phyloP scores from a whole-genome alignment of 176 grass and related monocot species.

The Zoysia pacifica region DNA sequence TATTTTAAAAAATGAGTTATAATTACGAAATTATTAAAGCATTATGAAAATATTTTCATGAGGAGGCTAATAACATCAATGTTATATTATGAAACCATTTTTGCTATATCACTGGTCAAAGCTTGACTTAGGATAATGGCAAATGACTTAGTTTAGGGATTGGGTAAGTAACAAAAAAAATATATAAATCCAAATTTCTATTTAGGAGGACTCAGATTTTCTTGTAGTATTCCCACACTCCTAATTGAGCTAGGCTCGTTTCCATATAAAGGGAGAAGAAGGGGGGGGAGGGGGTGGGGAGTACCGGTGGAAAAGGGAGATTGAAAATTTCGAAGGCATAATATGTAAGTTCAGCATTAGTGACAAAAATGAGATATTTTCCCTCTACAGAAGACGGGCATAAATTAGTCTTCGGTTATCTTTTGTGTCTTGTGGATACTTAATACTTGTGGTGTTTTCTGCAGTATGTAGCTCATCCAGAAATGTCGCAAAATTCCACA shows the following conservation, averaged over 20 bases:
- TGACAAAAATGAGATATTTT: not conserved
- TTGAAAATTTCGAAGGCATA: not conserved
- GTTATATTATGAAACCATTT: no score
- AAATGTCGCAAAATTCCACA: conserved; percentile 48
- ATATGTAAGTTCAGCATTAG: not conserved
- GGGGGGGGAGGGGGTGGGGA: no score
- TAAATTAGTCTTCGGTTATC: not conserved
- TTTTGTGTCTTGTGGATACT: not conserved
- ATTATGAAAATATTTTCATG: no score
- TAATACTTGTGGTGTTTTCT: conserved; percentile 9
- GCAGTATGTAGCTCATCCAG: conserved; percentile 70
- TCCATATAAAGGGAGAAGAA: not conserved
- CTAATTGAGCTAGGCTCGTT: not conserved
- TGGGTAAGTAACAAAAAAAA: not conserved
- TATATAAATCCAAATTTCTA: not conserved
- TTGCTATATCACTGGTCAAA: no score
- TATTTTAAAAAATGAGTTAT: no score
- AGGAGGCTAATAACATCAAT: no score
- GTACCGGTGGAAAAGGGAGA: no score
- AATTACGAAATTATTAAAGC: no score
- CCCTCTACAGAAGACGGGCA: not conserved
- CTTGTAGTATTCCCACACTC: not conserved
- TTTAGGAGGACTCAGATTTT: not conserved
- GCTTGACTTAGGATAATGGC: no score
- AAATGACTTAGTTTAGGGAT: not conserved